These are phyloP conservation scores for Aspergillus sp. DNA, from an alignment of 2,329 filamentous ascomycete genomes.

Conservation along the genomic window DNA sequence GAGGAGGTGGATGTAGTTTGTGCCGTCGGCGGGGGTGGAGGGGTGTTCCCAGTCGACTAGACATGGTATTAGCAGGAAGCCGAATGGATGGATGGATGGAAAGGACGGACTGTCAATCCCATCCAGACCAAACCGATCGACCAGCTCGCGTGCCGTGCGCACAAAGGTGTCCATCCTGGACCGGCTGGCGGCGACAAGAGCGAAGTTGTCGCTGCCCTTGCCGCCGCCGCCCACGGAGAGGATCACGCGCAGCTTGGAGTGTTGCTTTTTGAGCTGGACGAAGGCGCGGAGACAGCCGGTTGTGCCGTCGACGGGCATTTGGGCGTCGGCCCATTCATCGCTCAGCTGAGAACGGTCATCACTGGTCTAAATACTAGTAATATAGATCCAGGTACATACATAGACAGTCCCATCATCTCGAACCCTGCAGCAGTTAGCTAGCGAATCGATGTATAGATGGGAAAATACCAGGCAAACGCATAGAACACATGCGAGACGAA, in stretches of 20 bases:
- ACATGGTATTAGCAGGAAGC: background rate
- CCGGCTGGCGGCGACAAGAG: slow-evolving; percentile 54
- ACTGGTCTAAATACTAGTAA: background rate
- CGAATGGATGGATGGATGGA: background rate
- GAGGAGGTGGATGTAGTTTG: slow-evolving; percentile 61
- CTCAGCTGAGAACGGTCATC: slow-evolving; percentile 48
- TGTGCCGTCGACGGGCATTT: slow-evolving; percentile 62
- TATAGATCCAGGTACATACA: slow-evolving; percentile 42
- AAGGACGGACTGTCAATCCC: slow-evolving; percentile 61
- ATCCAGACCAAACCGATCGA: slow-evolving; percentile 62
- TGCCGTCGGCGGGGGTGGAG: slow-evolving; percentile 54
- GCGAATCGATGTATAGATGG: slow-evolving; percentile 2
- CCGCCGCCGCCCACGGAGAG: slow-evolving; percentile 64
- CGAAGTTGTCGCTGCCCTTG: slow-evolving; percentile 56
- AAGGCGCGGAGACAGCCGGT: slow-evolving; percentile 64
- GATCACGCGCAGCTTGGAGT: slow-evolving; percentile 63
- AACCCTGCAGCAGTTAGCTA: slow-evolving; percentile 43
- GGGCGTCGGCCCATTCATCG: slow-evolving; percentile 67
- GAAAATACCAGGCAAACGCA: slow-evolving; percentile 57
- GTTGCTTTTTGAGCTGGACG: slow-evolving; percentile 60
- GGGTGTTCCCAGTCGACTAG: slow-evolving; percentile 77
- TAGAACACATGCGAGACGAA: slow-evolving; percentile 77
- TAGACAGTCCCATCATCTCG: slow-evolving; percentile 63
- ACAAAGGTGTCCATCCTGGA: slow-evolving; percentile 60
- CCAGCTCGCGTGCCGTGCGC: slow-evolving; percentile 54